Conservation (phyloP, 1,284 basidiomycete species). For the Ganoderma meredithae region DNA sequence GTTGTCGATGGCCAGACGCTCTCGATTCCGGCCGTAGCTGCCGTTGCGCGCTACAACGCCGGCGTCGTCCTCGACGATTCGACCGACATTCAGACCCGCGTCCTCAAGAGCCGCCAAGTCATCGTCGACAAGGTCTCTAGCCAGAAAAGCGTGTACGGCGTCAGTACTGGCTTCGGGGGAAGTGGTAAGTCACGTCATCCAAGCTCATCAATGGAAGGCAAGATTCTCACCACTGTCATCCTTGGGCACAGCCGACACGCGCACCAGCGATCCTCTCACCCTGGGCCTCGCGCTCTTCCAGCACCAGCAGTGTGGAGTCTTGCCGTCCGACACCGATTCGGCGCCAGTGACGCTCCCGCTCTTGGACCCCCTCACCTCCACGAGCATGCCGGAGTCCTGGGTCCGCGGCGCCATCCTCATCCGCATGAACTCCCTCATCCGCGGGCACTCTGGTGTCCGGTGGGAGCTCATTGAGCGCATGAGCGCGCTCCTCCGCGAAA, state of each 20-base stretch:
- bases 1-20: slow-evolving; percentile 74
- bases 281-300: slow-evolving; percentile 83
- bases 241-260: slow-evolving; percentile 60
- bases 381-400: slow-evolving; percentile 89
- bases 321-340: slow-evolving; percentile 57
- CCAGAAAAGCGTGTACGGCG: slow-evolving; percentile 80
- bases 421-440: slow-evolving; percentile 86
- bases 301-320: slow-evolving; percentile 79
- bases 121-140: slow-evolving; percentile 73
- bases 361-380: slow-evolving; percentile 68
- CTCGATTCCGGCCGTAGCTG: slow-evolving; percentile 77
- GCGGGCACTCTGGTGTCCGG: slow-evolving; percentile 89
- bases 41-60: slow-evolving; percentile 70
- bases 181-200: slow-evolving; percentile 55
- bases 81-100: slow-evolving; percentile 52
- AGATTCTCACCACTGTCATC: slow-evolving; percentile 12
- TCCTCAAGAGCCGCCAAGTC: slow-evolving; percentile 65
- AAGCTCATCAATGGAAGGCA: neutral
- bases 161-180: slow-evolving; percentile 85
- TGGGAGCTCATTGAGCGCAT: slow-evolving; percentile 85
- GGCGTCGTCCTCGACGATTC: slow-evolving; percentile 61
- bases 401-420: slow-evolving; percentile 89
- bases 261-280: slow-evolving; percentile 71
- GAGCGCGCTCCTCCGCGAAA: slow-evolving; percentile 73
- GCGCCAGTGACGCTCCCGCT: slow-evolving; percentile 62